phyloP scores from a whole-genome alignment of 306 rosid species.

The Vicia faba region DNA sequence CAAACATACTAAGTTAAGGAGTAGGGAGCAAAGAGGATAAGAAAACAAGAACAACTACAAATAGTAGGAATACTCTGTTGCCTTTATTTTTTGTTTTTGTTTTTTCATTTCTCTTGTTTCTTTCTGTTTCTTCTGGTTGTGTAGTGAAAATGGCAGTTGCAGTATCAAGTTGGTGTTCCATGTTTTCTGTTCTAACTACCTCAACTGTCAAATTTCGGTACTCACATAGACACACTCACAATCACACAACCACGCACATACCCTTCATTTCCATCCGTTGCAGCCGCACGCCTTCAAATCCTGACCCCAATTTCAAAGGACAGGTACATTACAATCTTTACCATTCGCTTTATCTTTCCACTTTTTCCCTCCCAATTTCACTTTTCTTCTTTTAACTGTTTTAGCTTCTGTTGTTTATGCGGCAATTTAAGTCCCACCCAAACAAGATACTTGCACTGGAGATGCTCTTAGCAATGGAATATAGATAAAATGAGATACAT shows the following conservation, averaged over 20 bases:
- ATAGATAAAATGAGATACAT: not conserved
- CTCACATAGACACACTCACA: conserved; percentile 30
- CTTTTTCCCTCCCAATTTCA: too few species aligned
- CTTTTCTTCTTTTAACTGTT: too few species aligned
- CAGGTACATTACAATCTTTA: conserved; percentile 31
- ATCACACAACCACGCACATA: not conserved
- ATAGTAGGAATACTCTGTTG: too few species aligned
- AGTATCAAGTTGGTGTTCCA: conserved; percentile 57
- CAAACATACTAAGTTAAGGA: not conserved
- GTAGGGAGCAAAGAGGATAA: conserved; percentile 16
- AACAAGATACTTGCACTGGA: too few species aligned
- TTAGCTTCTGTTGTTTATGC: too few species aligned
- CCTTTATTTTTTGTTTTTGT: too few species aligned
- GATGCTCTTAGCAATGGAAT: not conserved
- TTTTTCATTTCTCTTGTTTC: too few species aligned
- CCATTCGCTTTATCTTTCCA: too few species aligned
- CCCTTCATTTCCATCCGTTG: conserved; percentile 37
- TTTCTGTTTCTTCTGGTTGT: too few species aligned
- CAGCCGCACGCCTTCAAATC: conserved; percentile 34
- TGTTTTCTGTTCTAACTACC: conserved; percentile 58
- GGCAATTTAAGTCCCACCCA: too few species aligned
- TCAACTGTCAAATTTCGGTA: conserved; percentile 52
- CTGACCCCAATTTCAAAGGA: conserved; percentile 36
- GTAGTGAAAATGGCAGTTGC: conserved; percentile 62
- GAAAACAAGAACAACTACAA: not conserved